Evolutionary conservation across 2,329 filamentous ascomycete genomes (phyloP).

Genomic region (Nemania bipapillata): DNA sequence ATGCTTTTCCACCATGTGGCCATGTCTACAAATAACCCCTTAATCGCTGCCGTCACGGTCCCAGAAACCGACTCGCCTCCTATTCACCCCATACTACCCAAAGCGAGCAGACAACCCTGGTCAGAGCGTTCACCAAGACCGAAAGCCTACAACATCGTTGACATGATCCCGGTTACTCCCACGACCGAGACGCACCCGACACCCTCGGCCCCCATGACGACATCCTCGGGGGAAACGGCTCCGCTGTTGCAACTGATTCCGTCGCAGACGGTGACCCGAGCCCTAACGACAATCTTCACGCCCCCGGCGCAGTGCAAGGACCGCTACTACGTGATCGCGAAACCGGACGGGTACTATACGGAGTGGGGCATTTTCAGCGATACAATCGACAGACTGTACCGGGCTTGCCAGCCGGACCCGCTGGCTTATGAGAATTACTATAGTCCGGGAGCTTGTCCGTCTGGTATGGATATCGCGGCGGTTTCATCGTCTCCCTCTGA

Average conservation of each 20-base stretch:
- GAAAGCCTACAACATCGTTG: no score
- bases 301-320: background rate
- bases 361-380: slow-evolving; percentile 9
- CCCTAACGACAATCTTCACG: slow-evolving; percentile 28
- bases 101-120: background rate
- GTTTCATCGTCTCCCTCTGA: background rate
- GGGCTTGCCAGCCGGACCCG: slow-evolving; percentile 13
- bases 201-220: background rate
- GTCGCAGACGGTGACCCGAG: background rate
- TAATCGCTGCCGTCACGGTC: no score
- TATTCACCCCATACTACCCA: background rate
- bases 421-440: slow-evolving; percentile 3
- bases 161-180: background rate
- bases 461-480: slow-evolving; percentile 10
- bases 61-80: background rate
- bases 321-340: slow-evolving; percentile 14
- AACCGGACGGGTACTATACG: background rate
- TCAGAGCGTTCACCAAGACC: background rate
- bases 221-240: background rate
- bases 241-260: background rate
- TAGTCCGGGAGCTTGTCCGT: slow-evolving; percentile 23
- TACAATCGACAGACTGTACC: slow-evolving; percentile 12
- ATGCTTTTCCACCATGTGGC: background rate
- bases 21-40: background rate
- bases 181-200: background rate